phyloP scores from a whole-genome alignment of 1,284 basidiomycete species.

The Sanghuangporus sanghuang region DNA sequence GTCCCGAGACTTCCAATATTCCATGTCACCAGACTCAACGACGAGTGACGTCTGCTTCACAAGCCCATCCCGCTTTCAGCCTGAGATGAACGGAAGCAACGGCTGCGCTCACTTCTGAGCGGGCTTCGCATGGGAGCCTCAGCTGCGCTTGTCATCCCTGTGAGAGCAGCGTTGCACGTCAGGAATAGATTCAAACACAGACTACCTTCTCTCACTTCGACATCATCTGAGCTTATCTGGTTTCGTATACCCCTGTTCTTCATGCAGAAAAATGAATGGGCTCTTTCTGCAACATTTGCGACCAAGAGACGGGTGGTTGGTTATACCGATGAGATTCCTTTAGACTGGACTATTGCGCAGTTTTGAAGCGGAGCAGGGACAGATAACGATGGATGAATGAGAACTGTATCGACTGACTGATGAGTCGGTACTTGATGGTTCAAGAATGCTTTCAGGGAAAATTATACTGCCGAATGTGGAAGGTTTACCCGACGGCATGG shows the following conservation, averaged over 20 bases:
- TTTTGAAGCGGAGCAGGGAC: neutral
- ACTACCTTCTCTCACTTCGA: neutral
- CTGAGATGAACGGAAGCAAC: neutral
- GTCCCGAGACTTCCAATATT: neutral
- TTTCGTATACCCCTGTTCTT: neutral
- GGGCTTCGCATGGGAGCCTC: neutral
- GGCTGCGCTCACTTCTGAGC: neutral
- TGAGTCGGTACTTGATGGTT: neutral
- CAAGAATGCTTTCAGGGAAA: neutral
- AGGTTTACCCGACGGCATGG: neutral
- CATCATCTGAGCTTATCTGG: neutral
- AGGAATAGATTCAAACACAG: slow-evolving; percentile 5
- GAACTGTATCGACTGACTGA: no score
- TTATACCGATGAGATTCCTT: neutral
- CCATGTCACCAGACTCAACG: neutral
- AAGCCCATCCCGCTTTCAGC: neutral
- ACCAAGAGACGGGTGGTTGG: neutral
- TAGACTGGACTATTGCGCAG: neutral
- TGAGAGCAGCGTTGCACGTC: neutral
- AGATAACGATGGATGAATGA: neutral
- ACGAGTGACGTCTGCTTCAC: slow-evolving; percentile 5
- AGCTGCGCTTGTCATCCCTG: neutral
- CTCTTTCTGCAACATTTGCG: neutral
- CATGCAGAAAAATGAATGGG: neutral
- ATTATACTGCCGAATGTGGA: neutral